phyloP scores from a whole-genome alignment of 2,329 filamentous ascomycete species.

The Sarocladium oryzae region DNA sequence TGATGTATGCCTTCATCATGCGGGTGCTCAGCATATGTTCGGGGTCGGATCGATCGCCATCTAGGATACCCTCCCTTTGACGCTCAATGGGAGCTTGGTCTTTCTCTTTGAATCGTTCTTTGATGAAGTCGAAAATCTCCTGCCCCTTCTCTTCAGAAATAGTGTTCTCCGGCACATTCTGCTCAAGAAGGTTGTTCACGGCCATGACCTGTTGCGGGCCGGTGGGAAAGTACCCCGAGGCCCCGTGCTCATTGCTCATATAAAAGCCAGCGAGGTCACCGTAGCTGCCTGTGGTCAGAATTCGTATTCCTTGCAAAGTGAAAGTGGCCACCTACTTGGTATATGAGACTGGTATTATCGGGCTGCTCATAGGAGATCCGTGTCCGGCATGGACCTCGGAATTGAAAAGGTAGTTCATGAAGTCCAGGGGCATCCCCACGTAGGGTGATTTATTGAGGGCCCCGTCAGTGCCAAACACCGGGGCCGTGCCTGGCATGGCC shows the following conservation, averaged over 20 bases:
- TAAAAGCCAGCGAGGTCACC: conserved; percentile 43
- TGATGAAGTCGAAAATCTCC: conserved; percentile 77
- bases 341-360: conserved; percentile 32
- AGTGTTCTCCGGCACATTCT: conserved; percentile 69
- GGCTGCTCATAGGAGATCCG: conserved; percentile 32
- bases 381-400: conserved; percentile 14
- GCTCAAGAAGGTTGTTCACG: conserved; percentile 77
- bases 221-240: conserved; percentile 52
- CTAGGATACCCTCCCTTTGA: conserved; percentile 69
- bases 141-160: conserved; percentile 84
- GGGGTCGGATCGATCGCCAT: conserved; percentile 65
- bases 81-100: conserved; percentile 67
- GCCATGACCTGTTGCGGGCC: conserved; percentile 77
- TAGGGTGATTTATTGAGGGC: conserved; percentile 79
- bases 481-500: conserved; percentile 62
- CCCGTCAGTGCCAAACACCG: conserved; percentile 79
- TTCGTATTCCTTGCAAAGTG: neutral
- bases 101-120: conserved; percentile 72
- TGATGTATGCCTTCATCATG: conserved; percentile 95
- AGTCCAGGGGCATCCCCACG: conserved; percentile 76
- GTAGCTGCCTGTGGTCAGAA: conserved; percentile 34
- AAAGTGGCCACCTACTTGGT: conserved; percentile 37
- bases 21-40: conserved; percentile 69
- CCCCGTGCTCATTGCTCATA: conserved; percentile 38
- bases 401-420: conserved; percentile 79